Evolutionary conservation across 257 asterid species (phyloP).

Genomic region (Parsonsia alboflavescens): DNA sequence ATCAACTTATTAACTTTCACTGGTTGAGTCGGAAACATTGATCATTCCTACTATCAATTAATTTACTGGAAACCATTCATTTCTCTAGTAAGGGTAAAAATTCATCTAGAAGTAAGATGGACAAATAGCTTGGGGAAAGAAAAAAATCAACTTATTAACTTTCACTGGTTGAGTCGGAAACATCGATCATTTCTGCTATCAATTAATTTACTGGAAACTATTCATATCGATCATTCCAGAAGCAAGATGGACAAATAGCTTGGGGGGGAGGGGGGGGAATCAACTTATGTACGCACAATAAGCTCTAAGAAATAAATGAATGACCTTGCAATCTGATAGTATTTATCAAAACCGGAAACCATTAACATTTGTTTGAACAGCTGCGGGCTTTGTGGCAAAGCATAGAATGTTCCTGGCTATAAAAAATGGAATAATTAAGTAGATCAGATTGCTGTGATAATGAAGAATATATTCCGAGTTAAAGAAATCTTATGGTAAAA

Average conservation of each 20-base stretch:
- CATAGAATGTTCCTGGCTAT: slow-evolving; percentile 95
- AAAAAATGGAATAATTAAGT: slow-evolving; percentile 30
- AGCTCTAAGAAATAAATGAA: slow-evolving; percentile 9
- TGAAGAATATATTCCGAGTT: slow-evolving; percentile 20
- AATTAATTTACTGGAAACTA: neutral
- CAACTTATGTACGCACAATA: neutral
- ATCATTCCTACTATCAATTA: neutral
- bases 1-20: neutral
- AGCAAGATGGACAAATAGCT: no score
- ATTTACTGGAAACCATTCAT: neutral
- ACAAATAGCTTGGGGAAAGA: no score
- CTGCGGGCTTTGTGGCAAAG: slow-evolving; percentile 99
- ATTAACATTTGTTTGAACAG: slow-evolving; percentile 99
- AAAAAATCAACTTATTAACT: neutral
- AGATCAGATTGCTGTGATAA: slow-evolving; percentile 13
- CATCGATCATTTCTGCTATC: neutral
- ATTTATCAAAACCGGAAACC: slow-evolving; percentile 93
- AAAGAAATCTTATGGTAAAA: neutral
- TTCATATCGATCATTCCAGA: neutral
- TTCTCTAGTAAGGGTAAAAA: neutral
- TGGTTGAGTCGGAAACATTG: neutral
- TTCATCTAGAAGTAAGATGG: neutral
- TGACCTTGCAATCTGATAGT: slow-evolving; percentile 97
- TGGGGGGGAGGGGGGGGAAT: no score
- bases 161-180: neutral